Base-by-base conservation (phyloP, 345 rosid species). In the Jatropha curcas region DNA sequence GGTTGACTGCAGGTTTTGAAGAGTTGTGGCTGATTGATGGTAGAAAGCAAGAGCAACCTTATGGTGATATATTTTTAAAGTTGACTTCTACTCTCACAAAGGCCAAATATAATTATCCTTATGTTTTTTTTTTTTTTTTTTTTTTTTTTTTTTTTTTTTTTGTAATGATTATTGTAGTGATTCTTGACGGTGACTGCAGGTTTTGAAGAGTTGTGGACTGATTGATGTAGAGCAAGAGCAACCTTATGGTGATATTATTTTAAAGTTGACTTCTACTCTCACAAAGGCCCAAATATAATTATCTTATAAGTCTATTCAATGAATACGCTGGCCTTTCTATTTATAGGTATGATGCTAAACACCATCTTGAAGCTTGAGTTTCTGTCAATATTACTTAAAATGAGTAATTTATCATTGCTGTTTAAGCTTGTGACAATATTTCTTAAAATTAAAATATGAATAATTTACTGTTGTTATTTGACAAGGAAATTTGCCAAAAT, bases 161-260 rank as follows among this genome's bases (percentile, higher is more conserved):
- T 13, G 0, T 25, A 13, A 17, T 30, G 31, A 16, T 61, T 45
- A 2, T 31, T 39, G 35, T 25, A 33, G 20, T 45, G 70, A 43
- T 43, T 60, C 12, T 33, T 37, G 24, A 37, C 68, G 80, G 52
- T 72, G 41, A 72, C 19, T 63, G 35, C 84, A 92, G 99, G 96
- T 90, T 58, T 74, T 92, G 90, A 94, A 92, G 88, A 90, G 88
- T 74, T 57, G 80, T 61, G 92, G 86, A 52, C 86, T 89, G 35
- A 39, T 92, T 37, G 96, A 92, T 77, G 89, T 85, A 71, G 78
- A 76, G 31, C 98, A 94, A 67, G 88, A 83, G 2, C 59, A 83
- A 70, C 82, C 98, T 3, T 89, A 89, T 39, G 87, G 89, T 19
- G 92, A 88, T 84, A 86, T 92, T 45, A 8, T 71, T 65, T 76